Evolutionary conservation across 139 green algal species (phyloP).

Genomic region (Chara braunii): DNA sequence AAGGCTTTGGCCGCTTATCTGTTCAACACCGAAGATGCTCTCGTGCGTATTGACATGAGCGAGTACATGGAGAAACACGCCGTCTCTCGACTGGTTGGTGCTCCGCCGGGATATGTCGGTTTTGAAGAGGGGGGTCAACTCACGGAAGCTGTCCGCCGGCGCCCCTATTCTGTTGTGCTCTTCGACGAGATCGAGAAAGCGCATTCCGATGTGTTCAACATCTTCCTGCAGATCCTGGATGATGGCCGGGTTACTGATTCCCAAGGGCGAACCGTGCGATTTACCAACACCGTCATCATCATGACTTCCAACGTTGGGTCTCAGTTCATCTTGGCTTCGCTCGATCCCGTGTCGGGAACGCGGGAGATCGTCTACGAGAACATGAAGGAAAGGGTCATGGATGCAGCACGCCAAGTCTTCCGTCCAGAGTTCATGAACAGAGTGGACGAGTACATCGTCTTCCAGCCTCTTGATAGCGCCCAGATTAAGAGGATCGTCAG

Average conservation of each 20-base stretch:
- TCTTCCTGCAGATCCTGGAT: slow-evolving; percentile 70
- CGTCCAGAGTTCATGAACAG: slow-evolving; percentile 95
- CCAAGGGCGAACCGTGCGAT: slow-evolving; percentile 81
- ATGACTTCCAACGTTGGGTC: slow-evolving; percentile 92
- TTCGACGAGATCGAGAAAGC: slow-evolving; percentile 76
- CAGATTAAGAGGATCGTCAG: slow-evolving; percentile 79
- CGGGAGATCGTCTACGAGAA: slow-evolving; percentile 13
- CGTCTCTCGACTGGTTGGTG: slow-evolving; percentile 70
- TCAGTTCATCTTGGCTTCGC: slow-evolving; percentile 57
- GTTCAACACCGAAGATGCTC: slow-evolving; percentile 78
- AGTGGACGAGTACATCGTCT: slow-evolving; percentile 95
- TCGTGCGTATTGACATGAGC: slow-evolving; percentile 94
- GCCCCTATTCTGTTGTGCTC: slow-evolving; percentile 53
- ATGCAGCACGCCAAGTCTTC: slow-evolving; percentile 75
- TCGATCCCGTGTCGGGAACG: slow-evolving; percentile 10
- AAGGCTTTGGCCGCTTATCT: slow-evolving; percentile 82
- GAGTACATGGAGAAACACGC: slow-evolving; percentile 79
- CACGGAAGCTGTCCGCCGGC: slow-evolving; percentile 69
- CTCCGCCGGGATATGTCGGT: slow-evolving; percentile 89
- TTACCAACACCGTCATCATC: slow-evolving; percentile 95
- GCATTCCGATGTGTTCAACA: slow-evolving; percentile 78
- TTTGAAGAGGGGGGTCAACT: slow-evolving; percentile 96
- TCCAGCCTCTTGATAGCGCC: slow-evolving; percentile 64
- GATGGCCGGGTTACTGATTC: slow-evolving; percentile 73
- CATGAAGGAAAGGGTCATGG: slow-evolving; percentile 44